Conservation (phyloP, 2,329 filamentous ascomycete genomes). For the Cercospora beticola region DNA sequence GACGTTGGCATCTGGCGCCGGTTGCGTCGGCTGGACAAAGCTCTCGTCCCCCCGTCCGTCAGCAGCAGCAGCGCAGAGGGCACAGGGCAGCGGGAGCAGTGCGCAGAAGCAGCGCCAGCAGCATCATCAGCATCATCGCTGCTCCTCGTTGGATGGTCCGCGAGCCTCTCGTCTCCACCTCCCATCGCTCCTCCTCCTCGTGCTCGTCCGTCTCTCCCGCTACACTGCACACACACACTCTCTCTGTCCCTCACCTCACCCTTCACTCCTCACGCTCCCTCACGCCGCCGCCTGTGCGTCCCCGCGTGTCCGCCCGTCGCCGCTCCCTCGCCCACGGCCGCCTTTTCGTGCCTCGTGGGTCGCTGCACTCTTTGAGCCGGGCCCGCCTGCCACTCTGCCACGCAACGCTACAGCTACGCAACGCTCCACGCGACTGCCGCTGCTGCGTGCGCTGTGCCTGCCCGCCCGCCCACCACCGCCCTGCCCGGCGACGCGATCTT, state of each 20-base stretch:
- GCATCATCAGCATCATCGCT: not conserved
- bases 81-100: not conserved
- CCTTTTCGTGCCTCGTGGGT: not conserved
- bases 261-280: not conserved
- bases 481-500: constrained; percentile 1
- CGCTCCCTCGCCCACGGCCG: not conserved
- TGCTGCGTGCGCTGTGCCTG: not conserved
- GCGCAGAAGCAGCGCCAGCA: not conserved
- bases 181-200: not conserved
- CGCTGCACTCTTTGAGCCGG: not conserved
- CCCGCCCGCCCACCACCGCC: not conserved
- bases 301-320: not conserved
- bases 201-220: not conserved
- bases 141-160: not conserved
- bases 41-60: not conserved
- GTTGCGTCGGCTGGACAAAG: constrained; percentile 1
- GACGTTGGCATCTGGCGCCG: not conserved
- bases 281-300: not conserved
- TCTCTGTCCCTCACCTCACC: not conserved
- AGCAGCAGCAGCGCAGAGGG: not conserved
- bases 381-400: not conserved
- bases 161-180: not conserved
- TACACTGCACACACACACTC: not conserved
- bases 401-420: not conserved
- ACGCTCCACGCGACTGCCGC: not conserved